A percentile compares a stretch with the other conserved stretches of the same genome.
Conservation (phyloP, 2,329 filamentous ascomycete species). For the Aspergillus ustus region DNA sequence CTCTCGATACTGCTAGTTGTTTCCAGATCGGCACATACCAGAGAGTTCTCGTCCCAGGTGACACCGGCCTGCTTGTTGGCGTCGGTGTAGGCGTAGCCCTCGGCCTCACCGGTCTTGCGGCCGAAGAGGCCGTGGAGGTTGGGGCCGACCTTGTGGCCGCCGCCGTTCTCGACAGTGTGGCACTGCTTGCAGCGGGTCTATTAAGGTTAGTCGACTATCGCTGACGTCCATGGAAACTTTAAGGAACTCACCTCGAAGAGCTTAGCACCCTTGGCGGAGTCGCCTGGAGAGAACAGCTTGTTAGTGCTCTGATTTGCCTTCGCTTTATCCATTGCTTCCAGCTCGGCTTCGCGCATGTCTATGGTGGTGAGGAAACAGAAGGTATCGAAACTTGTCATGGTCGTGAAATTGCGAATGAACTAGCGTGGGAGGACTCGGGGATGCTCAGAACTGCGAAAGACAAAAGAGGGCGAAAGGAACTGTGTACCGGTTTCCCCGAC, state of each 20-base stretch:
- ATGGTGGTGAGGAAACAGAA: constrained; percentile 29
- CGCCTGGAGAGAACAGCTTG: constrained; percentile 62
- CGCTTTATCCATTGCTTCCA: constrained; percentile 24
- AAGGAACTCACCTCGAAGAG: constrained; percentile 78
- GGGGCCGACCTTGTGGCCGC: constrained; percentile 97
- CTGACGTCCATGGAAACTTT: background rate
- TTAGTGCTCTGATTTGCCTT: constrained; percentile 34
- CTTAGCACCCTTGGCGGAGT: constrained; percentile 93
- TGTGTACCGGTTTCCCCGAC: background rate
- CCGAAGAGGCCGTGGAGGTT: constrained; percentile 97
- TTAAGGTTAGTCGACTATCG: constrained; percentile 16
- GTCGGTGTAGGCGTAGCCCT: constrained; percentile 96
- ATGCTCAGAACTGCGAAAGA: background rate
- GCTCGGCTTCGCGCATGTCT: constrained; percentile 31
- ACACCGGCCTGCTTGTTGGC: constrained; percentile 99
- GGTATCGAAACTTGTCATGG: constrained; percentile 34
- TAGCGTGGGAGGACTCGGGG: background rate
- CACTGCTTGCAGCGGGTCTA: constrained; percentile 94
- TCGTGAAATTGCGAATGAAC: background rate
- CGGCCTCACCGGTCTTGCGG: constrained; percentile 88
- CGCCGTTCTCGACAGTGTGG: constrained; percentile 90
- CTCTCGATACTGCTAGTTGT: background rate
- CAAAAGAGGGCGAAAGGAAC: background rate
- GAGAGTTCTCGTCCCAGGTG: constrained; percentile 80
- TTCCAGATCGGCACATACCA: constrained; percentile 61